Evolutionary conservation across 2,329 filamentous ascomycete genomes (phyloP), one percentile per base, ranked within the genome.

Genomic region (Arthroderma uncinatum): DNA sequence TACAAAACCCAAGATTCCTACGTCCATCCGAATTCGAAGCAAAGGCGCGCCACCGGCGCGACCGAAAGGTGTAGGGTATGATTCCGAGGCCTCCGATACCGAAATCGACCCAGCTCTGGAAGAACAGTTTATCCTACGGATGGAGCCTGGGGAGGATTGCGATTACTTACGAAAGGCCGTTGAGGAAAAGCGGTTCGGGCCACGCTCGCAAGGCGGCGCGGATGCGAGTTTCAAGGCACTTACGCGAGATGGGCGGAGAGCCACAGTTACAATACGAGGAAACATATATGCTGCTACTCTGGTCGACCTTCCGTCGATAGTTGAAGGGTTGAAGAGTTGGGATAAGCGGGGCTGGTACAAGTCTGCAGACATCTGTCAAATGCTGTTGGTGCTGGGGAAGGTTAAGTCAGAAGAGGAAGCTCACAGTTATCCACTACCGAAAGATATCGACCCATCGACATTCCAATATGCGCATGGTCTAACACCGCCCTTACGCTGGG

Each of bases 291-390:
- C 87, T 0, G 89, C 87, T 23, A 81, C 85, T 19, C 77, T 95
- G 69, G 84, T 95, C 7, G 89, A 94, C 64, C 73, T 95, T 33
- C 90, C 90, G 0, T 93, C 87, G 59, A 87, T 95, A 58, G 84
- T 91, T 4, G 90, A 95, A 68, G 86, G 84, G 6, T 90, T 93
- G 86, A 95, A 95, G 76, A 91, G 87, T 59, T 95, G 89, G 87
- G 90, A 95, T 68, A 85, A 85, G 66, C 89, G 87, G 66, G 81
- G 84, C 16, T 89, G 91, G 77, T 89, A 91, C 76, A 95, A 95
- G 74, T 87, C 87, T 7, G 86, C 87, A 33, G 90, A 95, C 67
- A 82, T 95, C 34, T 89, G 86, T 63, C 89, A 95, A 74, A 94
- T 95, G 87, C 79, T 95, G 36, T 74, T 94, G 6, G 87, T 92